Evolutionary conservation across 2,329 filamentous ascomycete species (phyloP).

Genomic region (Myriosclerotinia scirpicola): DNA sequence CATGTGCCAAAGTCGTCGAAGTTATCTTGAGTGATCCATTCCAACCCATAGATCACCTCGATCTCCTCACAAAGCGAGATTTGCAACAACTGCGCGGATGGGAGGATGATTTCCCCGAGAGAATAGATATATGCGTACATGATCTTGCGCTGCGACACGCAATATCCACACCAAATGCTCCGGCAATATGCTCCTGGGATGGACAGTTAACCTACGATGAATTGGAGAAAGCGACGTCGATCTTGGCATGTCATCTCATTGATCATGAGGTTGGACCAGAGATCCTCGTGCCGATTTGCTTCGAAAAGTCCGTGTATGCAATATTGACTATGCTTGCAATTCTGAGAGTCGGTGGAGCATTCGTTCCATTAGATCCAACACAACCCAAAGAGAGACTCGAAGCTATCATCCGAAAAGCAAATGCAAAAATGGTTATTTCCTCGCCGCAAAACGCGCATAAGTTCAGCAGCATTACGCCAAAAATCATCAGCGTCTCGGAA

Average conservation of each 20-base stretch:
- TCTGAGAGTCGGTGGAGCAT: conserved; percentile 37
- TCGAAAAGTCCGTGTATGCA: conserved; percentile 34
- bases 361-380: conserved; percentile 30
- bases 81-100: conserved; percentile 24
- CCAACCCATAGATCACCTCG: neutral
- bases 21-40: neutral
- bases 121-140: conserved; percentile 23
- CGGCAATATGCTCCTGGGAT: conserved; percentile 32
- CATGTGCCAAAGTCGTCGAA: conserved; percentile 6
- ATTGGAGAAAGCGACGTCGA: conserved; percentile 24
- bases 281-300: conserved; percentile 29
- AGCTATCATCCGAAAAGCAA: conserved; percentile 20
- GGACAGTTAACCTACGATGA: conserved; percentile 29
- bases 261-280: conserved; percentile 18
- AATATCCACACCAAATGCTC: conserved; percentile 19
- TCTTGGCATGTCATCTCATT: conserved; percentile 10
- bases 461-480: neutral
- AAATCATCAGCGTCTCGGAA: conserved; percentile 1
- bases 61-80: conserved; percentile 17
- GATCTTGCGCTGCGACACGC: conserved; percentile 25
- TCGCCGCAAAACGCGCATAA: conserved; percentile 1
- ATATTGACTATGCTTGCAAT: conserved; percentile 37
- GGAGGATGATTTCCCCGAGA: conserved; percentile 25
- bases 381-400: conserved; percentile 13
- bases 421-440: conserved; percentile 11